Conservation (phyloP, 106 monocot species). For the Acorus gramineus region DNA sequence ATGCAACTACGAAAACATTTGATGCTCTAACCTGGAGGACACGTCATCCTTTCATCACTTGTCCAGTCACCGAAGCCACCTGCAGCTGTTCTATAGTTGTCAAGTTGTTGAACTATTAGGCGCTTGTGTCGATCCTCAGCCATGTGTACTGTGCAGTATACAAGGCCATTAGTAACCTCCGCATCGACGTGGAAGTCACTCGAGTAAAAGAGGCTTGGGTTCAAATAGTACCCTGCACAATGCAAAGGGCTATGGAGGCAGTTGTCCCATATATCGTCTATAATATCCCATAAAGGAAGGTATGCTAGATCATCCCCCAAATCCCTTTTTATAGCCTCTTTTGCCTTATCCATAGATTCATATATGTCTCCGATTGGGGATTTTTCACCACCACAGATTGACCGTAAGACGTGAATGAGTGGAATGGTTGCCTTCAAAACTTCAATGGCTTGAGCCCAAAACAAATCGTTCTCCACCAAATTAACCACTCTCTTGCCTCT, state of each 20-base stretch:
- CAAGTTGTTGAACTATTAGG: constrained; percentile 45
- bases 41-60: constrained; percentile 36
- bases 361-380: constrained; percentile 61
- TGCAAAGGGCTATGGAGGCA: constrained; percentile 67
- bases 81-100: constrained; percentile 34
- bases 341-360: constrained; percentile 74
- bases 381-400: constrained; percentile 27
- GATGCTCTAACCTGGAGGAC: constrained; percentile 46
- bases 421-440: constrained; percentile 49
- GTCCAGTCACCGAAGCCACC: constrained; percentile 32
- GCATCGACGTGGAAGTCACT: constrained; percentile 44
- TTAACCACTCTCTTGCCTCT: constrained; percentile 27
- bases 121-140: constrained; percentile 25
- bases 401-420: constrained; percentile 34
- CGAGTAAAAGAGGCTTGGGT: constrained; percentile 60
- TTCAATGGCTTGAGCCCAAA: constrained; percentile 55
- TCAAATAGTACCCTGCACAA: constrained; percentile 64
- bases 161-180: constrained; percentile 62
- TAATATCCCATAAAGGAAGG: constrained; percentile 37
- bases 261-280: constrained; percentile 72
- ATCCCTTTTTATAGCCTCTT: constrained; percentile 46
- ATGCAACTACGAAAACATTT: background rate
- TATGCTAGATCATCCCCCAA: constrained; percentile 39
- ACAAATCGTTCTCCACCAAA: constrained; percentile 29
- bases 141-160: constrained; percentile 34